Base-by-base conservation (phyloP, 371 early-diverging fungal genomes). In the Mortierella sp. region DNA sequence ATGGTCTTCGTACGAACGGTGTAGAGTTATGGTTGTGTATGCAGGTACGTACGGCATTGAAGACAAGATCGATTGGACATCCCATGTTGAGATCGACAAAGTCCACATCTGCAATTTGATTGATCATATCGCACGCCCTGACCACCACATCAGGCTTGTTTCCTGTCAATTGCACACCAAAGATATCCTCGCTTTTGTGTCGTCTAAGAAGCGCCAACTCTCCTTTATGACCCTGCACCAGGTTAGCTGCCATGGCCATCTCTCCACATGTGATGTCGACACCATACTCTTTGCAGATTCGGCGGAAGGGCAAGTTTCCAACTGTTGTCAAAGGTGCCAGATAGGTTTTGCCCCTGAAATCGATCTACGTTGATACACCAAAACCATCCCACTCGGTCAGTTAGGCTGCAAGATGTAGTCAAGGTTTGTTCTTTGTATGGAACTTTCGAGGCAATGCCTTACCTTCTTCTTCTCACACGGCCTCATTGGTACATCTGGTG, bases 231-330 rank as follows among this genome's bases (percentile, higher is more conserved):
- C 95, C 96, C 55, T 83, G 84, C 13, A 94, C 67, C 17, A 95
- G 72, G 63, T 93, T 91, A 39, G 72, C 59, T 12, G 90, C 87
- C 80, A 96, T 80, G 1, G 95, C 95, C 98, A 98, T 98, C 80
- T 98, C 98, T 61, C 95, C 95, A 72, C 98, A 96, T 3, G 99
- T 98, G 47, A 98, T 92, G 76, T 97, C 98, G 1, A 93, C 98
- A 34, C 99, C 99, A 67, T 88, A 95, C 14, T 82, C 88, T 76
- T 97, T 97, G 80, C 96, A 95, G 37, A 97, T 80, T 24, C 97
- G 88, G 12, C 99, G 86, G 86, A 97, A 98, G 34, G 99, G 98
- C 40, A 98, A 82, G 79, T 98, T 97, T 22, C 98, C 98, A n/a
- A 97, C 95, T 4, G 98, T 98, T 0, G 99, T 98, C 66, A 98